phyloP scores from a whole-genome alignment of 768 basidiomycete species.

The Termitomyces titanicus region DNA sequence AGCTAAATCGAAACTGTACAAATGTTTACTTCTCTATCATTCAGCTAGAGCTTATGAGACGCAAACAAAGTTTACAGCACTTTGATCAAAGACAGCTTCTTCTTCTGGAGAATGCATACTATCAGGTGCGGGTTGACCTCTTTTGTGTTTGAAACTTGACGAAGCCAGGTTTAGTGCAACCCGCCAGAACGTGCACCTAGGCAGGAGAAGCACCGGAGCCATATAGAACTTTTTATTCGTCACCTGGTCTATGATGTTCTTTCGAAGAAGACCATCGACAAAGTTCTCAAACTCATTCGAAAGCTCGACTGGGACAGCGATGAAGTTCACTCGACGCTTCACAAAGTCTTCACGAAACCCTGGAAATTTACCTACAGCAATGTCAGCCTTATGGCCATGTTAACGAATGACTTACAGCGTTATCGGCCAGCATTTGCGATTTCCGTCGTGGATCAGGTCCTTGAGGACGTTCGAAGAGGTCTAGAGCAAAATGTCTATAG shows the following conservation, averaged over 20 bases:
- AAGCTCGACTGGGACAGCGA: constrained; percentile 95
- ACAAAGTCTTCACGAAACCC: constrained; percentile 93
- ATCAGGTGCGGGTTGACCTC: constrained; percentile 57
- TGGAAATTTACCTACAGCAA: constrained; percentile 97
- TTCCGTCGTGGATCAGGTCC: constrained; percentile 87
- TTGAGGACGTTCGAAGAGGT: constrained; percentile 89
- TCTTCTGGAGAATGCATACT: constrained; percentile 95
- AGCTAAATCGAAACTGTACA: not conserved
- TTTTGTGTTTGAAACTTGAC: not conserved
- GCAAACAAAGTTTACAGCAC: constrained; percentile 92
- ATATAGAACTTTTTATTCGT: constrained; percentile 91
- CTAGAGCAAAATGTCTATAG: constrained; percentile 94
- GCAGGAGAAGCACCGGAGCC: constrained; percentile 79
- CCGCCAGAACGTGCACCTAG: constrained; percentile 90
- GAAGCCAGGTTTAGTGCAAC: constrained; percentile 64
- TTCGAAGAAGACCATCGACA: constrained; percentile 91
- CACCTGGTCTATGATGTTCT: constrained; percentile 95
- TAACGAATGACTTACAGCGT: constrained; percentile 91
- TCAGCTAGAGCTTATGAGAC: constrained; percentile 85
- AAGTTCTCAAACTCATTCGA: constrained; percentile 87
- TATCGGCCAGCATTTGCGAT: constrained; percentile 90
- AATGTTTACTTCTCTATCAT: not conserved
- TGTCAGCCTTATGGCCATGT: constrained; percentile 86
- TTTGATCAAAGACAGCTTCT: constrained; percentile 88
- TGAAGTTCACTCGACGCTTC: constrained; percentile 56